Evolutionary conservation across 371 early-diverging fungal genomes (phyloP).

Genomic region (Syncephalastrum contaminatum): DNA sequence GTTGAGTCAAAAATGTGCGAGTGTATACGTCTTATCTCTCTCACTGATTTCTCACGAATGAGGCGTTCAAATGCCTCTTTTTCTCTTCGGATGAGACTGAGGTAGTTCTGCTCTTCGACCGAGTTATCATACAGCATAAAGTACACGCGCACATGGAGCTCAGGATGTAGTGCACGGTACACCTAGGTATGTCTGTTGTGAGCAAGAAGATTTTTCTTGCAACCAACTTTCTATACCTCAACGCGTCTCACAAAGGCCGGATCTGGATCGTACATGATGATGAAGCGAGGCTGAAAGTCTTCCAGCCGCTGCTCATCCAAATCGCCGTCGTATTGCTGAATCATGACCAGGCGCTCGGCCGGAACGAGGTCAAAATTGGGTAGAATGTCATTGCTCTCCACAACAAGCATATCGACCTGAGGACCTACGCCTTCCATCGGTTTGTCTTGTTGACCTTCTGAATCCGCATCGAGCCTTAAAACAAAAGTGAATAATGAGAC

Average conservation of each 20-base stretch:
- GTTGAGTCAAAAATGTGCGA: too few relatives aligned
- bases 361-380: conserved; percentile 36
- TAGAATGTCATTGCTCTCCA: conserved; percentile 24
- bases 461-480: conserved; percentile 11
- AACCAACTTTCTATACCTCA: conserved; percentile 53
- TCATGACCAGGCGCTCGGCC: conserved; percentile 38
- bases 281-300: conserved; percentile 71
- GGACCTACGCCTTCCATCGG: background rate
- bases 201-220: too few relatives aligned
- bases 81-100: conserved; percentile 83
- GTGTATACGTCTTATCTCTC: background rate
- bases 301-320: conserved; percentile 57
- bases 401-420: background rate
- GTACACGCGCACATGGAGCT: conserved; percentile 70
- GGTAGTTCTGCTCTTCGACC: conserved; percentile 93
- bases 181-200: conserved; percentile 15
- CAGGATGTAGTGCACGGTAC: conserved; percentile 66
- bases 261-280: conserved; percentile 91
- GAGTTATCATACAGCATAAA: conserved; percentile 93
- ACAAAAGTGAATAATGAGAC: background rate
- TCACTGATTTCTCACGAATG: conserved; percentile 85
- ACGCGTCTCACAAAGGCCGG: conserved; percentile 84
- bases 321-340: conserved; percentile 66
- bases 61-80: conserved; percentile 93
- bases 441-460: background rate